These are phyloP conservation scores for Chernovozyma aurita DNA, from an alignment of 1,139 yeast genomes.

Conservation along the genomic window DNA sequence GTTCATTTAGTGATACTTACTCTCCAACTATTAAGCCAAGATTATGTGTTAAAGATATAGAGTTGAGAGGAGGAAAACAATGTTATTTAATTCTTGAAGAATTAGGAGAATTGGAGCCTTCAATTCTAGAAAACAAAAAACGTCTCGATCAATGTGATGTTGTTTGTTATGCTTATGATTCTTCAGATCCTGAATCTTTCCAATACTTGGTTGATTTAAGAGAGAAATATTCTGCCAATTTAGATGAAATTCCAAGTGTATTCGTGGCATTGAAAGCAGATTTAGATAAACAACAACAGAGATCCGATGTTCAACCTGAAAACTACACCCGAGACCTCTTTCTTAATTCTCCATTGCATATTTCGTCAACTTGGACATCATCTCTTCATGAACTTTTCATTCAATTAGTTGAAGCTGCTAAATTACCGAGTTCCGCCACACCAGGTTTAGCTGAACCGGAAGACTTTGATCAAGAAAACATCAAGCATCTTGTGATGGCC, in stretches of 20 bases:
- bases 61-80: constrained; percentile 90
- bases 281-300: constrained; percentile 88
- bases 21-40: constrained; percentile 81
- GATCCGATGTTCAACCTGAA: constrained; percentile 84
- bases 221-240: constrained; percentile 44
- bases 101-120: constrained; percentile 80
- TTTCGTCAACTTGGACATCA: constrained; percentile 84
- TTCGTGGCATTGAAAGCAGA: constrained; percentile 94
- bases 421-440: constrained; percentile 70
- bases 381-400: constrained; percentile 81
- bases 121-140: constrained; percentile 67
- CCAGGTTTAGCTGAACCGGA: constrained; percentile 76
- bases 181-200: constrained; percentile 93
- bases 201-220: constrained; percentile 72
- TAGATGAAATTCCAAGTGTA: constrained; percentile 74
- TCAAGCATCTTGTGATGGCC: constrained; percentile 49
- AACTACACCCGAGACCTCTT: constrained; percentile 65
- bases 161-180: constrained; percentile 83
- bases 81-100: constrained; percentile 89
- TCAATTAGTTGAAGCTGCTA: constrained; percentile 86
- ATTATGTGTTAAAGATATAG: constrained; percentile 89
- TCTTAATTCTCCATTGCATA: constrained; percentile 70
- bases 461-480: constrained; percentile 38
- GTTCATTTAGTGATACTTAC: constrained; percentile 66
- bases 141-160: constrained; percentile 86